phyloP scores from a whole-genome alignment of 768 basidiomycete species.

The Symmetrospora coprosmae region DNA sequence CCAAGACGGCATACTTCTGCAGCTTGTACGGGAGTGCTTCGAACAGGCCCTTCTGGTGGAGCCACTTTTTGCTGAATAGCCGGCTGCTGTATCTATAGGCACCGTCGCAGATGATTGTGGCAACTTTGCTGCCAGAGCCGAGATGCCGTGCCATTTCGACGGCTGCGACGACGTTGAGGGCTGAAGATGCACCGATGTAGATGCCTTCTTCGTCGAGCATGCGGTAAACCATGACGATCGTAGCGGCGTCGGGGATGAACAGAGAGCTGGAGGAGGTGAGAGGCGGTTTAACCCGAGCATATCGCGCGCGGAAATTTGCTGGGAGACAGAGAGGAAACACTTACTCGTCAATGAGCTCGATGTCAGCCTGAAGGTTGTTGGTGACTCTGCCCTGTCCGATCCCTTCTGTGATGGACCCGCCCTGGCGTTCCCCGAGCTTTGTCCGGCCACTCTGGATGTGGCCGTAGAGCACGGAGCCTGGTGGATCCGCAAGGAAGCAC shows the following conservation, averaged over 20 bases:
- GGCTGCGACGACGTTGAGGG: conserved; percentile 88
- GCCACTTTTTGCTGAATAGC: conserved; percentile 85
- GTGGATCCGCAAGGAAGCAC: conserved; percentile 91
- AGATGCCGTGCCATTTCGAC: conserved; percentile 70
- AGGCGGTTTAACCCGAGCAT: background rate
- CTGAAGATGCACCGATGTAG: conserved; percentile 85
- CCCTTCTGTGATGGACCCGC: conserved; percentile 91
- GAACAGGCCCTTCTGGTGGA: conserved; percentile 61
- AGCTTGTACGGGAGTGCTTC: conserved; percentile 66
- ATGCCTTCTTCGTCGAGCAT: conserved; percentile 81
- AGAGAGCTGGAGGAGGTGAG: conserved; percentile 49
- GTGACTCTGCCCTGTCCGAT: conserved; percentile 96
- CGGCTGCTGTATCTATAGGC: conserved; percentile 92
- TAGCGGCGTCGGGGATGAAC: conserved; percentile 71
- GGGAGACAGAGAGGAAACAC: background rate
- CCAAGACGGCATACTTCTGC: conserved; percentile 73
- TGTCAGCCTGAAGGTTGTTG: conserved; percentile 68
- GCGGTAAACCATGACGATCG: conserved; percentile 85
- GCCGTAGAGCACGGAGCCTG: conserved; percentile 78
- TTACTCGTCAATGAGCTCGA: conserved; percentile 49
- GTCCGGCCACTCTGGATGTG: conserved; percentile 63
- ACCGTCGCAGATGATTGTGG: conserved; percentile 83
- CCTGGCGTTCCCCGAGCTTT: conserved; percentile 56
- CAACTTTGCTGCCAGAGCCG: conserved; percentile 68
- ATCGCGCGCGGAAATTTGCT: background rate